Conservation (phyloP, 768 basidiomycete genomes). For the Lactarius evosmus region DNA sequence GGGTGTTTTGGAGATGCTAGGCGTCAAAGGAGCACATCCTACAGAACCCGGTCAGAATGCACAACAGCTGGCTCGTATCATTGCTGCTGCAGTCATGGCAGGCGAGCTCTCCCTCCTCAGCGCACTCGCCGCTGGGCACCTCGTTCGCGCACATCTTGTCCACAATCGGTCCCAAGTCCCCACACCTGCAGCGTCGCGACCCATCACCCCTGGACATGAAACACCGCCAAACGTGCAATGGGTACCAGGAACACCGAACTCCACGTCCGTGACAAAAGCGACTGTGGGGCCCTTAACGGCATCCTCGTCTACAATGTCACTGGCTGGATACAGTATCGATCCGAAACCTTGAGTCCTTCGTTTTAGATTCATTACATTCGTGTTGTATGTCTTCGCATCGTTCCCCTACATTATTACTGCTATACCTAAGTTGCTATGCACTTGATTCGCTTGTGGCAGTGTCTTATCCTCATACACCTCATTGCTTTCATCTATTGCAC, state of each 20-base stretch:
- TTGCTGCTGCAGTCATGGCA: conserved; percentile 93
- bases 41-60: conserved; percentile 88
- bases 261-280: conserved; percentile 18
- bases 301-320: conserved; percentile 22
- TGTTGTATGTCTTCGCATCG: not conserved
- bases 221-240: conserved; percentile 26
- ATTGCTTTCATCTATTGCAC: conserved; percentile 15
- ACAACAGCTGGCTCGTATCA: conserved; percentile 82
- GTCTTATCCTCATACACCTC: conserved; percentile 6
- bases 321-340: conserved; percentile 28
- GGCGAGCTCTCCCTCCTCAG: conserved; percentile 91
- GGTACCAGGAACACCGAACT: conserved; percentile 23
- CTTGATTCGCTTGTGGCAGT: conserved; percentile 7
- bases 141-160: conserved; percentile 89
- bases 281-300: conserved; percentile 24
- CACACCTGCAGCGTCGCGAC: conserved; percentile 63
- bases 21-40: conserved; percentile 84
- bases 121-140: conserved; percentile 91
- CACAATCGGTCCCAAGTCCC: conserved; percentile 85
- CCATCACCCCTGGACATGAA: conserved; percentile 53
- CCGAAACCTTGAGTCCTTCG: conserved; percentile 21
- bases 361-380: not conserved
- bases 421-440: conserved; percentile 21
- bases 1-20: conserved; percentile 90
- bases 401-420: conserved; percentile 15